Evolutionary conservation across 805 yeast genomes (phyloP), one percentile per base, ranked within the genome.

Genomic region (Nakazawaea holstii): DNA sequence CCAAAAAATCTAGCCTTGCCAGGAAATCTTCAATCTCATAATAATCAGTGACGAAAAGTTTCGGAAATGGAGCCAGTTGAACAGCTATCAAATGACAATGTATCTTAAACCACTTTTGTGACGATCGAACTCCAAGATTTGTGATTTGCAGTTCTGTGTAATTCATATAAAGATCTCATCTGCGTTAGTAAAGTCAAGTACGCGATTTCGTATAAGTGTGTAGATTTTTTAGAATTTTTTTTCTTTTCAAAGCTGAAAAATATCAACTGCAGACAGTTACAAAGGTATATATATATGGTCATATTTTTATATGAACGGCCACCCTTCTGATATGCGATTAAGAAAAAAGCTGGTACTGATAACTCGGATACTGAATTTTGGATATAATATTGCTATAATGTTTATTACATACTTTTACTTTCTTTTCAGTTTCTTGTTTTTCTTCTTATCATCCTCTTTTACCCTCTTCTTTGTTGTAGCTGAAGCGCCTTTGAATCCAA

Each of bases 401-500:
- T 20, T 20, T 20, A 20, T 3, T 20, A 20, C 5, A 20, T 20
- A 20, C 24, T 9, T n/a, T 37, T 43, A 29, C 38, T 54, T 58
- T 31, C 53, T 55, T n/a, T 52, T 40, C 44, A 52, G 55, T 45
- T 58, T 59, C 30, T 41, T 44, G 14, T 64, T 61, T 48, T 60
- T 62, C 50, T 66, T 66, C 48, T 64, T 68, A 2, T 67, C 55
- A 29, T 65, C 68, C 57, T 45, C 69, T 59, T 60, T 66, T 51
- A 45, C 55, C 52, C 61, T 61, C 62, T 56, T 73, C 48, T 58
- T 75, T n/a, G 78, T 72, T 50, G 80, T 73, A 7, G 78, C 76
- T 31, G 69, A 68, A 3, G 59, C 46, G 1, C 54, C 55, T 8
- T 74, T 68, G 40, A 82, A 88, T 57, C 81, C 80, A 68, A 94